Conservation (phyloP, 257 asterid species). For the Solanum etuberosum region DNA sequence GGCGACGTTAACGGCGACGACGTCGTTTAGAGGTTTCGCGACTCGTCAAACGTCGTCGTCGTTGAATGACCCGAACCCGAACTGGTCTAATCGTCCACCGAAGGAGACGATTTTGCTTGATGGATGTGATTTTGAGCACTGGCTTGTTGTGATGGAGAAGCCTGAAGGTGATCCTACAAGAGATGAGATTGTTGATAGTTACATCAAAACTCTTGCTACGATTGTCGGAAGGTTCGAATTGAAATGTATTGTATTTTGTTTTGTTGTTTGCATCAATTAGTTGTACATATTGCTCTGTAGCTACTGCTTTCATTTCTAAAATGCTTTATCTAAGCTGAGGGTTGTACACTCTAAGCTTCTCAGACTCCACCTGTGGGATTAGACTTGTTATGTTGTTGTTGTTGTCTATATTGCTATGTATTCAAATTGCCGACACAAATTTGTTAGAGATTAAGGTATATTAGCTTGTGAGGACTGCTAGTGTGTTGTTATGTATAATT, state of each 20-base stretch:
- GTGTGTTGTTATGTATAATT: not conserved
- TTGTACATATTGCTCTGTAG: not conserved
- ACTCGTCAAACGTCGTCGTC: constrained; percentile 60
- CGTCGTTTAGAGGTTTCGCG: constrained; percentile 40
- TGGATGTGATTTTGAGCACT: constrained; percentile 97
- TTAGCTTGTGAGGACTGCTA: not conserved
- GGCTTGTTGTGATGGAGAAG: constrained; percentile 91
- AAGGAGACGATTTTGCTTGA: constrained; percentile 91
- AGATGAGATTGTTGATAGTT: constrained; percentile 66
- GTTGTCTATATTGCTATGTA: not conserved
- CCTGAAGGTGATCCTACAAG: constrained; percentile 69
- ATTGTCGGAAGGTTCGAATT: constrained; percentile 65
- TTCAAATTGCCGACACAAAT: not conserved
- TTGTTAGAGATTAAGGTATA: not conserved
- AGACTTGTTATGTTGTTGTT: not conserved
- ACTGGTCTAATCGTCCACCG: constrained; percentile 93
- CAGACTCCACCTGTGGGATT: not conserved
- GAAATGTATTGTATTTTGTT: not conserved
- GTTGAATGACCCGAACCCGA: constrained; percentile 76
- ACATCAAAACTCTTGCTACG: constrained; percentile 62
- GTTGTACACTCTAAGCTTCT: not conserved
- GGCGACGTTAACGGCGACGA: constrained; percentile 9
- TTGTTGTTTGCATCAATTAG: not conserved
- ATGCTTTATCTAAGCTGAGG: not conserved
- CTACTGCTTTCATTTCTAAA: not conserved